These are phyloP conservation scores for Pyronema domesticum DNA, from an alignment of 495 filamentous ascomycete species.

Conservation along the genomic window DNA sequence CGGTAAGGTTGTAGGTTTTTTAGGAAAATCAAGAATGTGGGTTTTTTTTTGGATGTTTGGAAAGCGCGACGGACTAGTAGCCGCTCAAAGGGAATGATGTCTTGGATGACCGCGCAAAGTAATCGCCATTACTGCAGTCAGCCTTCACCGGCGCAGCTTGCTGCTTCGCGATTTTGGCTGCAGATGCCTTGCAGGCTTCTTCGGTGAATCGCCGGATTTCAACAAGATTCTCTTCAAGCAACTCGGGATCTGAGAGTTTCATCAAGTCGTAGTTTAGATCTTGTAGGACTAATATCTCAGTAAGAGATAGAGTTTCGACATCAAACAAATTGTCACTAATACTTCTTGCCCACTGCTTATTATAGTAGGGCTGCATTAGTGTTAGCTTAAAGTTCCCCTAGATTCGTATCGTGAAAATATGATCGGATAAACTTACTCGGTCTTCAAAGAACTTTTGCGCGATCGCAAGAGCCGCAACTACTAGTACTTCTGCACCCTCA, in stretches of 20 bases:
- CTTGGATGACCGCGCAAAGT: background rate
- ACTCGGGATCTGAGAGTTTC: background rate
- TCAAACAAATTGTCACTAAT: conserved; percentile 19
- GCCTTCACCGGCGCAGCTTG: background rate
- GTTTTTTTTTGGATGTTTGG: background rate
- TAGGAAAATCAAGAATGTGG: background rate
- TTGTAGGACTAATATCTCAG: conserved; percentile 17
- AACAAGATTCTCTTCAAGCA: background rate
- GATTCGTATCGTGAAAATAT: conserved; percentile 3
- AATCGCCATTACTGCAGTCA: background rate
- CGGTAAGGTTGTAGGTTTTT: background rate
- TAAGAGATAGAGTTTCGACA: conserved; percentile 11
- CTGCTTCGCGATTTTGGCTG: background rate
- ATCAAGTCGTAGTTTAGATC: conserved; percentile 16
- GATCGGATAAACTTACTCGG: conserved; percentile 13
- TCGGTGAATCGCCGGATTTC: background rate
- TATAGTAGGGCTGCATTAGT: conserved; percentile 13
- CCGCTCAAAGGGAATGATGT: background rate
- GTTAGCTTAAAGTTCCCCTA: conserved; percentile 5
- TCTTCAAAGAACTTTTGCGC: conserved; percentile 23
- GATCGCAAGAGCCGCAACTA: conserved; percentile 19
- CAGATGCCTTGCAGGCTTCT: background rate
- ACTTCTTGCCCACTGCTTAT: conserved; percentile 16
- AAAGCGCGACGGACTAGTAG: background rate
- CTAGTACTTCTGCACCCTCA: conserved; percentile 18